Evolutionary conservation across 129 eudicot genomes (phyloP), one percentile per base, ranked within the genome.

Genomic region (Oenanthe sinensis): DNA sequence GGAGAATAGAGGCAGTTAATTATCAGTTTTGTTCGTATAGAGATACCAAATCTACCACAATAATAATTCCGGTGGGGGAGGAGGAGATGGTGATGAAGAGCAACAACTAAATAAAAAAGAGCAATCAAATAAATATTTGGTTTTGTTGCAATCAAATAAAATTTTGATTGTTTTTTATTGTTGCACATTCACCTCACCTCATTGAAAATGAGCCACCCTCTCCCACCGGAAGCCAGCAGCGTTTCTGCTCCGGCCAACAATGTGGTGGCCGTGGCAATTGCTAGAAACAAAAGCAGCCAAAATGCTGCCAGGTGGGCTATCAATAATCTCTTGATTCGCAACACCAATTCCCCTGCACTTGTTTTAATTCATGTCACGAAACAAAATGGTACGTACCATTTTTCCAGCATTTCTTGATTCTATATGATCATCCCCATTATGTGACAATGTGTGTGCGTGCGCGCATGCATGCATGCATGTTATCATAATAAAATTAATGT

Each of bases 291-390:
- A 79, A 33, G 78, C 75, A 86, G 87, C 85, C 44, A 62, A 0
- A 77, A 67, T 26, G 92, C 92, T 10, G 90, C 85, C 9, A 80
- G 77, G 82, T 88, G 89, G 88, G 92, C 92, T 5, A 75, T 88
- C 22, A 89, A 86, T 20, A 60, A 88, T 58, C 79, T 86, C 42
- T 17, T 80, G 37, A 14, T 20, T 74, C 74, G 75, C 49, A 77
- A 77, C 24, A 13, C 17, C 2, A 6, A 47, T 70, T 70, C 28
- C 33, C 46, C 26, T 49, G 55, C 79, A 26, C 46, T 88, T 24
- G 6, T 82, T 42, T 60, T 88, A 71, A 55, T 86, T 43, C 90
- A 88, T 72, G 86, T 88, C 71, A 82, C 24, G 74, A 79, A 79
- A 48, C 74, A 71, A 33, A 47, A 81, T 65, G 77, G 92, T 88